Evolutionary conservation across 495 filamentous ascomycete genomes (phyloP).

Genomic region (Penicillium egyptiacum): DNA sequence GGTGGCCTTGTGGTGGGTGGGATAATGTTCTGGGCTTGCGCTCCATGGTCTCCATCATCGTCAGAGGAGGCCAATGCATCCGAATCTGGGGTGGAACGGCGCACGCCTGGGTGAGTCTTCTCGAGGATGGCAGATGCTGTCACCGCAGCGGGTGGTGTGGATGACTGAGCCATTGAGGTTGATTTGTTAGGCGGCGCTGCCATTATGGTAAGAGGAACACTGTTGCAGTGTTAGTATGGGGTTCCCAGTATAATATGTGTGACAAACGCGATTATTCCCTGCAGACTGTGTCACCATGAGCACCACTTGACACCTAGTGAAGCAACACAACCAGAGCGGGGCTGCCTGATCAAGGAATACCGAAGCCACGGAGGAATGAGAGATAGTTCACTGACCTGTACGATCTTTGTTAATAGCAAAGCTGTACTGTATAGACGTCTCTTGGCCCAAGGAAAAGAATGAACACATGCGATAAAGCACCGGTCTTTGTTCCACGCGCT

Average conservation of each 20-base stretch:
- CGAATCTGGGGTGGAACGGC: slow-evolving; percentile 86
- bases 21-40: slow-evolving; percentile 36
- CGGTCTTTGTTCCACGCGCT: slow-evolving; percentile 25
- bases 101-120: slow-evolving; percentile 62
- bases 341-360: background rate
- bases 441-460: background rate
- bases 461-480: slow-evolving; percentile 22
- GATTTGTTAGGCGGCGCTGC: slow-evolving; percentile 33
- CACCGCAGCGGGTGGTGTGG: slow-evolving; percentile 28
- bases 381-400: slow-evolving; percentile 17
- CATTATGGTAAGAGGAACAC: slow-evolving; percentile 27
- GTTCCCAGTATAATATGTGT: background rate
- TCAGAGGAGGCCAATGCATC: slow-evolving; percentile 92
- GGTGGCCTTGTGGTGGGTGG: slow-evolving; percentile 40
- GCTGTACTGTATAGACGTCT: slow-evolving; percentile 13
- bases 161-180: slow-evolving; percentile 20
- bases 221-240: background rate
- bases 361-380: background rate
- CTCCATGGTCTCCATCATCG: slow-evolving; percentile 67
- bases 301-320: slow-evolving; percentile 12
- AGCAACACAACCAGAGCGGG: slow-evolving; percentile 15
- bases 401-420: background rate
- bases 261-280: slow-evolving; percentile 4
- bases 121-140: slow-evolving; percentile 67
- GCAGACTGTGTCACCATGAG: slow-evolving; percentile 7